Conservation (phyloP, 2,329 filamentous ascomycete genomes). For the Aspergillus piperis region DNA sequence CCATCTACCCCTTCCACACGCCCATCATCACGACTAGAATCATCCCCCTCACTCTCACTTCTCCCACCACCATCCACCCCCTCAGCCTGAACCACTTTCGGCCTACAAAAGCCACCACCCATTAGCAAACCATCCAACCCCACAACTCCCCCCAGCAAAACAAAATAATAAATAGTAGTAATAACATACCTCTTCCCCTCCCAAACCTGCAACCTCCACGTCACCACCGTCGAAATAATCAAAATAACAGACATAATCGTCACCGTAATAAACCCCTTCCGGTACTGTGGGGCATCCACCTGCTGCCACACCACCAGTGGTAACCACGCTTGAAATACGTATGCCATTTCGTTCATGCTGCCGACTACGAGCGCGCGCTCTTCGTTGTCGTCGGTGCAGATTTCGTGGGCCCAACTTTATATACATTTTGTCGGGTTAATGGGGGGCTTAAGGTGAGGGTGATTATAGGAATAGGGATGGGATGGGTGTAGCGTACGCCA, state of each 20-base stretch:
- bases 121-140: background rate
- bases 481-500: slow-evolving; percentile 43
- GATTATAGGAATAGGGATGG: no score
- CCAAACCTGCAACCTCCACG: slow-evolving; percentile 7
- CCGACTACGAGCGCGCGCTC: slow-evolving; percentile 67
- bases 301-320: slow-evolving; percentile 68
- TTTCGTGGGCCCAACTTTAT: slow-evolving; percentile 55
- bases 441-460: no score
- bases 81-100: background rate
- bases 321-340: slow-evolving; percentile 69
- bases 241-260: slow-evolving; percentile 52
- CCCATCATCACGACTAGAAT: no score
- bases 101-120: background rate
- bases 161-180: no score
- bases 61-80: background rate
- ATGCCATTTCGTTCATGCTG: slow-evolving; percentile 69
- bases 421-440: background rate
- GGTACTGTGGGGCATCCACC: slow-evolving; percentile 61
- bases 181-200: slow-evolving; percentile 10
- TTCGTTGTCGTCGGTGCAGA: slow-evolving; percentile 60
- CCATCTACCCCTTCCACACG: background rate
- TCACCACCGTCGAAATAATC: slow-evolving; percentile 49
- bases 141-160: background rate
- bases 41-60: background rate
- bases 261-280: slow-evolving; percentile 62